These are phyloP conservation scores for Ogataea hybrid DNA, from an alignment of 1,139 yeast genomes.

Conservation along the genomic window DNA sequence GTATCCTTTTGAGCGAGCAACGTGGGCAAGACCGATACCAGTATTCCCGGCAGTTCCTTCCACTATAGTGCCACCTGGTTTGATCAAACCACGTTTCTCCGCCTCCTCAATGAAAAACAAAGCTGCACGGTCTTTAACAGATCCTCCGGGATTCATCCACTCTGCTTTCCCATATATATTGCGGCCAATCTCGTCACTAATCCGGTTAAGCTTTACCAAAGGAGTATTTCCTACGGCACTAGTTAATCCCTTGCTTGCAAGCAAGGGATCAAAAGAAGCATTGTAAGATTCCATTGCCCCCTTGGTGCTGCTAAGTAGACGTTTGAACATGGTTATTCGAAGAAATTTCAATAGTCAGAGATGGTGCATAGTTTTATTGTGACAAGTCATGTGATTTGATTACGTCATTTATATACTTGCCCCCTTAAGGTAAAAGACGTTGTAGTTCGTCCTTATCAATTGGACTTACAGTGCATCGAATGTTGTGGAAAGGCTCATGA, in stretches of 20 bases:
- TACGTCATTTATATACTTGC: not conserved
- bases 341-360: not conserved
- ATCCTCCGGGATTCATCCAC: slow-evolving; percentile 92
- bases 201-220: slow-evolving; percentile 58
- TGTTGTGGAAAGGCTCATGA: slow-evolving; percentile 12
- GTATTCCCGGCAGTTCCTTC: slow-evolving; percentile 81
- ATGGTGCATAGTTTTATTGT: not conserved
- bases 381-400: slow-evolving; percentile 10
- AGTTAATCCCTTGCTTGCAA: slow-evolving; percentile 21
- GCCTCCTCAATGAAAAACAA: slow-evolving; percentile 75
- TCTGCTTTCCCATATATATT: slow-evolving; percentile 88
- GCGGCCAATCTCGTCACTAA: slow-evolving; percentile 54
- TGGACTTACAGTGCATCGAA: slow-evolving; percentile 18
- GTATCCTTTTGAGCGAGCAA: slow-evolving; percentile 79
- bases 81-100: slow-evolving; percentile 57
- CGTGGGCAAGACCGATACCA: slow-evolving; percentile 87
- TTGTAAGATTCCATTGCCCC: slow-evolving; percentile 17
- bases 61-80: slow-evolving; percentile 58
- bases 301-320: slow-evolving; percentile 1
- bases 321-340: slow-evolving; percentile 1
- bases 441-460: slow-evolving; percentile 28
- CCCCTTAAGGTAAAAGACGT: slow-evolving; percentile 19
- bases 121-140: slow-evolving; percentile 90
- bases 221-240: slow-evolving; percentile 77
- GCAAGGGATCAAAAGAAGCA: slow-evolving; percentile 21